These are phyloP conservation scores for Aspergillus ustus DNA, from an alignment of 2,329 filamentous ascomycete species.

Conservation along the genomic window DNA sequence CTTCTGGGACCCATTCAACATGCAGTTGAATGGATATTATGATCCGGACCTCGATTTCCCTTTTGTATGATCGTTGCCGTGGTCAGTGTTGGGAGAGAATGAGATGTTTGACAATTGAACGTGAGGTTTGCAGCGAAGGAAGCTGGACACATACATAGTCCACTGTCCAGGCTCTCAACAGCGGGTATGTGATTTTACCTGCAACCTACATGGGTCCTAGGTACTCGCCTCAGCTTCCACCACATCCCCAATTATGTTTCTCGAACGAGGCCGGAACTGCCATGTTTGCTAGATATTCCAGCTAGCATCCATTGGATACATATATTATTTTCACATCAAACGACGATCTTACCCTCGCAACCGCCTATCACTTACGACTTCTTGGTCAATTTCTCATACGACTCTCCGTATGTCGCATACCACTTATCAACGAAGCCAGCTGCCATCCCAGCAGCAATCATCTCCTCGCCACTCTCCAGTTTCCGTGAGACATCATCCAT, in stretches of 20 bases:
- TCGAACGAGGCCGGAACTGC: background rate
- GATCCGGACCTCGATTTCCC: constrained; percentile 1
- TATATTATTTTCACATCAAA: background rate
- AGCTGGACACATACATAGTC: background rate
- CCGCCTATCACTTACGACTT: background rate
- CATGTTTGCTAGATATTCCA: background rate
- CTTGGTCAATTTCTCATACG: constrained; percentile 30
- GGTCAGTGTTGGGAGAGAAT: background rate
- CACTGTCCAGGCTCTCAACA: background rate
- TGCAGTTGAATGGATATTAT: constrained; percentile 9
- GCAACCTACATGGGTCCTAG: background rate
- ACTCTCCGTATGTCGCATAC: constrained; percentile 47
- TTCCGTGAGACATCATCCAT: constrained; percentile 53
- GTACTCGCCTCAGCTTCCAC: background rate
- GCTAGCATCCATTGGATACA: background rate
- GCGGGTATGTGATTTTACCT: background rate
- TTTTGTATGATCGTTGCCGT: background rate
- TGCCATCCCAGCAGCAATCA: constrained; percentile 54
- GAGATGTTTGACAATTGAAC: background rate
- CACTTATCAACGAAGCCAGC: constrained; percentile 50
- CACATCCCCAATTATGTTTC: background rate
- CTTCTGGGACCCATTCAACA: constrained; percentile 9
- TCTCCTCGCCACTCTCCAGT: constrained; percentile 54
- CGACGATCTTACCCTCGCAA: background rate
- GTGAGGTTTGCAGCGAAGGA: background rate